These are phyloP conservation scores for Leucocoprinus sp. DNA, from an alignment of 768 basidiomycete genomes.

Conservation along the genomic window DNA sequence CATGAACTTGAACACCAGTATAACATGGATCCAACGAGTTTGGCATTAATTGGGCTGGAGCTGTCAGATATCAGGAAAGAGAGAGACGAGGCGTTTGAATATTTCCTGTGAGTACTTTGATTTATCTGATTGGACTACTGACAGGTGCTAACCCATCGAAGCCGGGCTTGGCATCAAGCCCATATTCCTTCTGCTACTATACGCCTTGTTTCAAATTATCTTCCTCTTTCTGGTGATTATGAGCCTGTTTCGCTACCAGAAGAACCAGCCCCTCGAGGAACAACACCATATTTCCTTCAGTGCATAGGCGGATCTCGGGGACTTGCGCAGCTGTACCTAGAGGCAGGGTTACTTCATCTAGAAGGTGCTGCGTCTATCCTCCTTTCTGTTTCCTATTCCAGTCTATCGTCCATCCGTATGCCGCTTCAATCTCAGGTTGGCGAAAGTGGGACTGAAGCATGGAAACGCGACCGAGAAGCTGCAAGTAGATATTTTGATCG, in stretches of 20 bases:
- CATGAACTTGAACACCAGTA: conserved; percentile 55
- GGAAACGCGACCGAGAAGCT: conserved; percentile 66
- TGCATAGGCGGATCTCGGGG: conserved; percentile 60
- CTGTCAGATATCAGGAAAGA: conserved; percentile 68
- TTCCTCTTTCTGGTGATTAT: conserved; percentile 46
- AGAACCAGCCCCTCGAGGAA: conserved; percentile 40
- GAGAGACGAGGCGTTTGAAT: conserved; percentile 74
- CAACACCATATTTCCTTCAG: conserved; percentile 51
- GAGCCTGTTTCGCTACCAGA: conserved; percentile 23
- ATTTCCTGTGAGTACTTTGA: conserved; percentile 51
- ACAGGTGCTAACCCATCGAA: conserved; percentile 21
- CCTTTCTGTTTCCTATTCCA: conserved; percentile 66
- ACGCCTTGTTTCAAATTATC: conserved; percentile 66
- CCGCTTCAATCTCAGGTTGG: conserved; percentile 42
- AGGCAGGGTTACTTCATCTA: conserved; percentile 73
- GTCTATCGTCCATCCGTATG: conserved; percentile 69
- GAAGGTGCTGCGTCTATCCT: conserved; percentile 72
- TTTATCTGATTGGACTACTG: background rate
- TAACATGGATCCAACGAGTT: conserved; percentile 83
- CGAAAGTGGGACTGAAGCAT: conserved; percentile 58
- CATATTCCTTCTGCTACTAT: conserved; percentile 70
- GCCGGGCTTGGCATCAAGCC: conserved; percentile 77
- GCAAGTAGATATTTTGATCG: conserved; percentile 69
- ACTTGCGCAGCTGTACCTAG: conserved; percentile 68
- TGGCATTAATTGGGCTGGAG: conserved; percentile 64